phyloP scores from a whole-genome alignment of 306 rosid species.

The Trifolium pratense region DNA sequence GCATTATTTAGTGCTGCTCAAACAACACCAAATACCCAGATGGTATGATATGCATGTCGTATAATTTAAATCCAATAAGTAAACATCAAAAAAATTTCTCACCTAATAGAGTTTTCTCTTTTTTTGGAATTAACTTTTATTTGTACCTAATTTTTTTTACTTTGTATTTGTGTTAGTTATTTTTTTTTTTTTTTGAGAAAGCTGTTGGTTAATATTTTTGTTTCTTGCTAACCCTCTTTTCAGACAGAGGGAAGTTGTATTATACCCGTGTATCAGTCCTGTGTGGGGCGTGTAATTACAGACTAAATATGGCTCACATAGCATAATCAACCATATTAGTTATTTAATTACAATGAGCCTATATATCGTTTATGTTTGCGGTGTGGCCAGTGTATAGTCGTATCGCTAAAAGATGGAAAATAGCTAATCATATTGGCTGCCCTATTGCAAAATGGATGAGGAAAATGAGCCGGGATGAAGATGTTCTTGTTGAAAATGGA shows the following conservation, averaged over 20 bases:
- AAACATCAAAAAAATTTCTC: background rate
- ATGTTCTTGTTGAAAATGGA: slow-evolving; percentile 25
- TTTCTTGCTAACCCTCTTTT: slow-evolving; percentile 9
- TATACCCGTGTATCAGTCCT: background rate
- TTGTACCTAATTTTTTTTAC: background rate
- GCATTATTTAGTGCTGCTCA: slow-evolving; percentile 90
- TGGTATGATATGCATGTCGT: slow-evolving; percentile 57
- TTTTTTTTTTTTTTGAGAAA: background rate
- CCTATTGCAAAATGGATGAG: background rate
- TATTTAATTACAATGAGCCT: background rate
- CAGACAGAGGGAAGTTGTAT: background rate
- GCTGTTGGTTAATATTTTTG: background rate
- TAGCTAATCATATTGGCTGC: background rate
- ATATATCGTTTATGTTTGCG: background rate
- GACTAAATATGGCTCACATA: background rate
- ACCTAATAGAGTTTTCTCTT: background rate
- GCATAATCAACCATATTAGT: background rate
- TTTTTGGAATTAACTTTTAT: background rate
- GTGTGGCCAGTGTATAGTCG: background rate
- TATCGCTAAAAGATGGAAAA: background rate
- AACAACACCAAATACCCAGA: slow-evolving; percentile 80
- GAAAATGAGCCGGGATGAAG: background rate
- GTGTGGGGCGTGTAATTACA: slow-evolving; percentile 10
- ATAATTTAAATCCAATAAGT: slow-evolving; percentile 22
- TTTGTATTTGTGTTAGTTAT: background rate